phyloP scores from a whole-genome alignment of 345 rosid species.

The Salix koriyanagi region DNA sequence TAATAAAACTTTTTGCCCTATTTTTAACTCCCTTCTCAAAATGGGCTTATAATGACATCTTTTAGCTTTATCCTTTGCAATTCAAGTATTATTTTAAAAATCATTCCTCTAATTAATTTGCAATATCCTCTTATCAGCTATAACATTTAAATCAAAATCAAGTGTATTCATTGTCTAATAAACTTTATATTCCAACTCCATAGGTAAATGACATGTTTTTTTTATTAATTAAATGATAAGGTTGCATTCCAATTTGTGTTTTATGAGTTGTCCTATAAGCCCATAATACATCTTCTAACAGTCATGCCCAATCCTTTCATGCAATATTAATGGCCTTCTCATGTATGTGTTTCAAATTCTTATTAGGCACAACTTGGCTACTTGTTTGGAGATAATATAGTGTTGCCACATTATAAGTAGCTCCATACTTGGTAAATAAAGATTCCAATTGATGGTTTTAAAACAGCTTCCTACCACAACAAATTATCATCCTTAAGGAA shows the following conservation, averaged over 20 bases:
- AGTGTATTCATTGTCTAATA: not conserved
- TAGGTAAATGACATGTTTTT: not conserved
- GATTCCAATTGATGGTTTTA: too few species aligned
- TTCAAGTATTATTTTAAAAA: not conserved
- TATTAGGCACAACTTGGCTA: too few species aligned
- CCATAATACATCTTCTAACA: not conserved
- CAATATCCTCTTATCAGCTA: too few species aligned
- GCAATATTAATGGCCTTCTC: too few species aligned
- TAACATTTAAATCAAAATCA: too few species aligned
- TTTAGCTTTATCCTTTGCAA: not conserved
- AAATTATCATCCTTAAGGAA: too few species aligned
- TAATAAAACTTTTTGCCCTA: not conserved
- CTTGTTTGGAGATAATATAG: too few species aligned
- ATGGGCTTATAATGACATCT: not conserved
- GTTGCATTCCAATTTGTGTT: not conserved
- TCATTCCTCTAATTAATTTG: not conserved
- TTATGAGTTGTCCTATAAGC: not conserved
- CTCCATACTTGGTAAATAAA: too few species aligned
- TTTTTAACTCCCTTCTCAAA: not conserved
- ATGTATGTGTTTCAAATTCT: too few species aligned
- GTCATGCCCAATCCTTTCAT: too few species aligned
- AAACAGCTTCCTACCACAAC: too few species aligned
- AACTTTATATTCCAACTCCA: not conserved
- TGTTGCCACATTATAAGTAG: too few species aligned
- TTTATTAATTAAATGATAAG: not conserved